Evolutionary conservation across 2,329 filamentous ascomycete genomes (phyloP).

Genomic region (Alternaria panax): DNA sequence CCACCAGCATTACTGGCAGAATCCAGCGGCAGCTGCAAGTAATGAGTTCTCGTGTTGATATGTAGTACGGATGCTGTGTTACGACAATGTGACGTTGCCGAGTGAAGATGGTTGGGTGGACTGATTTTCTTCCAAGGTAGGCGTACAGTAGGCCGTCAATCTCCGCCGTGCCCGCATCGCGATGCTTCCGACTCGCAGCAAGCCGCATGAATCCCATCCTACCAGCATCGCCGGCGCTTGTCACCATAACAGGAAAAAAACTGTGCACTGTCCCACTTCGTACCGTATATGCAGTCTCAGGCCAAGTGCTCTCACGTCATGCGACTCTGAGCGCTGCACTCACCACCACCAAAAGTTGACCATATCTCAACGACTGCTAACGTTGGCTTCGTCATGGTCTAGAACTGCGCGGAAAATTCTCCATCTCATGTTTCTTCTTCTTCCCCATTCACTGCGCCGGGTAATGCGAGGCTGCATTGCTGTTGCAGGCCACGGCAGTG

Average conservation of each 20-base stretch:
- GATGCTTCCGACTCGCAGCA: slow-evolving; percentile 3
- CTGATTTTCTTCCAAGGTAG: background rate
- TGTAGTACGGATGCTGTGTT: background rate
- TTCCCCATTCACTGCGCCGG: background rate
- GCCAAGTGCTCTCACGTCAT: slow-evolving; percentile 6
- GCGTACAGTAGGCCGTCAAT: background rate
- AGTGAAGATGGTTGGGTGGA: background rate
- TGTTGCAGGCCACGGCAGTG: background rate
- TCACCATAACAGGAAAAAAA: slow-evolving; percentile 7
- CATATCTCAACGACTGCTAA: background rate
- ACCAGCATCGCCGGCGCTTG: background rate
- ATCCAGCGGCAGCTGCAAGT: background rate
- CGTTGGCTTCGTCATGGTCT: background rate
- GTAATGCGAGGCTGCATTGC: background rate
- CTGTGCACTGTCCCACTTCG: slow-evolving; percentile 7
- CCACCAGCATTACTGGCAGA: background rate
- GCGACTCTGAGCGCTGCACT: background rate
- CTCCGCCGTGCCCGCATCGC: background rate
- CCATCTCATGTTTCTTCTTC: background rate
- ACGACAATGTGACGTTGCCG: background rate
- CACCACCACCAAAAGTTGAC: background rate
- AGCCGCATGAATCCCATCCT: slow-evolving; percentile 3
- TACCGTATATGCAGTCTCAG: slow-evolving; percentile 5
- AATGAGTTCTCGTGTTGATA: background rate
- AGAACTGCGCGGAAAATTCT: background rate